Evolutionary conservation across 176 grass and related monocot species (phyloP), one percentile per base, ranked within the genome.

Genomic region (Lolium perenne): DNA sequence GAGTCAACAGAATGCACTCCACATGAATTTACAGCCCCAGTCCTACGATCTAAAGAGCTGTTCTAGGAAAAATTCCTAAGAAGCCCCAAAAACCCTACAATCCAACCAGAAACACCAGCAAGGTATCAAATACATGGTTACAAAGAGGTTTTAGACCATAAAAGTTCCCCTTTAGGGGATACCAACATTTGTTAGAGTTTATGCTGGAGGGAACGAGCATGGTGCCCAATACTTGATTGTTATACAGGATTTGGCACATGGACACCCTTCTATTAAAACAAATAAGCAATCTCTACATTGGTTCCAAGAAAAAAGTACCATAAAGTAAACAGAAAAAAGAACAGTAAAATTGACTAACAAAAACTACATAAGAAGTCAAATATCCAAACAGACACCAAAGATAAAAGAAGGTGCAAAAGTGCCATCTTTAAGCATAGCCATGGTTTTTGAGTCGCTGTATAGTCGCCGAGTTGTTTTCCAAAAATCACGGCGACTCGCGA

Each of bases 351-450:
- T 15, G 5, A 74, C 45, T 80, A 64, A 80, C 21, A 46, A 47
- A 22, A 58, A 50, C 13, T 38, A 61, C 20, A 74, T 74, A 32
- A 64, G 62, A 43, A 4, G 22, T 88, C 15, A 50, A 75, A 56
- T 78, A 14, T 78, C n/a, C n/a, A 45, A 25, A 64, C 47, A 60
- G 45, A 32, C 55, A 55, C 10, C 80, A 7, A 17, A 87, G 67
- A 73, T 73, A 73, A 82, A 47, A 76, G n/a, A 86, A 86, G 38
- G 78, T 77, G 22, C 59, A 83, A 87, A 83, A 91, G 23, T 7
- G 23, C 7, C 82, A 53, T 49, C 10, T 71, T 65, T 79, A 82
- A 86, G 60, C 47, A 65, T 20, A 71, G 76, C n/a, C n/a, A n/a
- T n/a, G n/a, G n/a, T n/a, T n/a, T n/a, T n/a, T n/a, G n/a, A n/a